Percentiles rank a stretch among this genome's conserved stretches.
Conservation (phyloP, 805 yeast genomes). For the Kodamaea jinghongensis region DNA sequence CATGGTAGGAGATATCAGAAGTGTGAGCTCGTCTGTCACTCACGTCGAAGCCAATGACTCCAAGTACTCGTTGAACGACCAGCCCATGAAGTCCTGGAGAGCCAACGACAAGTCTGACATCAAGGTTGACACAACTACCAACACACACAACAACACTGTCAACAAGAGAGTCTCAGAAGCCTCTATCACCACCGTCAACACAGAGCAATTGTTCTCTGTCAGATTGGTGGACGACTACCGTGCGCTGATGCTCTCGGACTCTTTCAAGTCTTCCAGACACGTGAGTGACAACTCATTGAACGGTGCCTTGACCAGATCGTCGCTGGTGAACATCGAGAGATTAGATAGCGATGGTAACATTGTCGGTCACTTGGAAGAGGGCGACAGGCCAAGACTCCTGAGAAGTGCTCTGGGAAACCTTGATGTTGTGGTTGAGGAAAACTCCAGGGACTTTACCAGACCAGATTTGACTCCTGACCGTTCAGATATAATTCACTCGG, state of each 20-base stretch:
- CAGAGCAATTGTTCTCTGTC: slow-evolving; percentile 78
- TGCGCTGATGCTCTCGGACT: slow-evolving; percentile 29
- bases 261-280: slow-evolving; percentile 17
- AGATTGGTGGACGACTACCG: slow-evolving; percentile 63
- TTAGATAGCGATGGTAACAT: slow-evolving; percentile 47
- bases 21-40: slow-evolving; percentile 50
- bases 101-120: slow-evolving; percentile 33
- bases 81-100: slow-evolving; percentile 43
- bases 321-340: slow-evolving; percentile 44
- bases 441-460: slow-evolving; percentile 19
- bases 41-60: slow-evolving; percentile 42
- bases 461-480: slow-evolving; percentile 1
- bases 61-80: slow-evolving; percentile 35
- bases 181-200: slow-evolving; percentile 80
- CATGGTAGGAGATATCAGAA: slow-evolving; percentile 14
- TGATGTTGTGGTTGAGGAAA: slow-evolving; percentile 31
- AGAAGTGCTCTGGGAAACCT: slow-evolving; percentile 26
- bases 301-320: slow-evolving; percentile 25
- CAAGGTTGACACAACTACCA: slow-evolving; percentile 5
- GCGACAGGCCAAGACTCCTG: slow-evolving; percentile 24
- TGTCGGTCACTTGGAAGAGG: slow-evolving; percentile 19
- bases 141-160: slow-evolving; percentile 22
- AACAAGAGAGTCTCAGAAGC: slow-evolving; percentile 65
- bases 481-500: neutral
- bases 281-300: slow-evolving; percentile 25